Percentiles rank a stretch among this genome's conserved stretches.
These are phyloP conservation scores for Thermothelomyces thermophilus DNA, from an alignment of 2,329 filamentous ascomycete genomes.

Conservation along the genomic window DNA sequence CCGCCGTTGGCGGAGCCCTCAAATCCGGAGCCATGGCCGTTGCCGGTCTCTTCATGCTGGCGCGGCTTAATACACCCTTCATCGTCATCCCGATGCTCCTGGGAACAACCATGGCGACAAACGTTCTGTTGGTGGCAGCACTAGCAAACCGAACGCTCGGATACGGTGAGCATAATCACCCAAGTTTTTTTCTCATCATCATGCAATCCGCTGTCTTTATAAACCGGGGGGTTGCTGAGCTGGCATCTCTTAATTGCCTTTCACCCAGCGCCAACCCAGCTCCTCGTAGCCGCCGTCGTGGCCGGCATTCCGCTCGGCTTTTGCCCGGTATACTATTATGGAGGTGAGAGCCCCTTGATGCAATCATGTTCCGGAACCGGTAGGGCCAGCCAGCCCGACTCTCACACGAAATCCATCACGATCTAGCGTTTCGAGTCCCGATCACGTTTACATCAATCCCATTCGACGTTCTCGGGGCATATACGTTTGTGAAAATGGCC, in stretches of 20 bases:
- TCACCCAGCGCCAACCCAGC: not conserved
- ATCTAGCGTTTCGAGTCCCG: not conserved
- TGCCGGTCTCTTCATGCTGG: not conserved
- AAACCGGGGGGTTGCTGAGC: not conserved
- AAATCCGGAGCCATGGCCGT: not conserved
- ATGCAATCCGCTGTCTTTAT: not conserved
- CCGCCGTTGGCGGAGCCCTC: not conserved
- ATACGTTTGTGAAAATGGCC: not conserved
- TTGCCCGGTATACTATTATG: not conserved
- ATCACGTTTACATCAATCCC: not conserved
- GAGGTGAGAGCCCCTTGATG: not conserved
- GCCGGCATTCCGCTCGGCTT: not conserved
- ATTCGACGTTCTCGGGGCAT: not conserved
- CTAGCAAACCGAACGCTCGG: not conserved
- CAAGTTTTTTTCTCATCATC: not conserved
- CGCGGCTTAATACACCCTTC: not conserved
- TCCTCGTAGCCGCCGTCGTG: not conserved
- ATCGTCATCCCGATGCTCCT: not conserved
- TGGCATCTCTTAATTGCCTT: not conserved
- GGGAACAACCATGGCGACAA: not conserved
- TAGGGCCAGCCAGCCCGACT: not conserved
- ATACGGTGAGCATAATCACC: not conserved
- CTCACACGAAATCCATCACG: not conserved
- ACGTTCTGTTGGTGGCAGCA: not conserved
- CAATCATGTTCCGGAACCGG: not conserved